Evolutionary conservation across 2,329 filamentous ascomycete species (phyloP).

Genomic region (Aspergillus neotritici): DNA sequence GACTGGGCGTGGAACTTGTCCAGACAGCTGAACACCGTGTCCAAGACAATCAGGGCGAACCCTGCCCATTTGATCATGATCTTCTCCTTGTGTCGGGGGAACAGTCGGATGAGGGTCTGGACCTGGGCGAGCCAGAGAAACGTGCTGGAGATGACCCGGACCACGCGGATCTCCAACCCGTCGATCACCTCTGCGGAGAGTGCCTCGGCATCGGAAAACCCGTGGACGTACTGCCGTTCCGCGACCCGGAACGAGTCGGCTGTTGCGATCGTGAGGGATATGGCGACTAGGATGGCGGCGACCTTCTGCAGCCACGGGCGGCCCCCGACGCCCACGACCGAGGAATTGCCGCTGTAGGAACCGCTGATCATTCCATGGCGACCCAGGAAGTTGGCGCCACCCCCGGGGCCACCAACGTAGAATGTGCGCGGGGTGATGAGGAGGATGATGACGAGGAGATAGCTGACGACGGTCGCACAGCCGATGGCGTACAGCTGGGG

Average conservation of each 20-base stretch:
- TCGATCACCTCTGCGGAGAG: slow-evolving; percentile 76
- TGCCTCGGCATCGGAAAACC: slow-evolving; percentile 70
- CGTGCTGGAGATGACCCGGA: slow-evolving; percentile 88
- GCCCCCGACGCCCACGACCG: slow-evolving; percentile 78
- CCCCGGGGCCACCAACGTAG: slow-evolving; percentile 66
- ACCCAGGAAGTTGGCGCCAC: slow-evolving; percentile 67
- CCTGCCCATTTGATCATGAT: slow-evolving; percentile 98
- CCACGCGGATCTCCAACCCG: slow-evolving; percentile 79
- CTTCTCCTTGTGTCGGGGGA: slow-evolving; percentile 94
- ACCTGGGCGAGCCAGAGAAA: slow-evolving; percentile 97
- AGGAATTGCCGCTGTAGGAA: slow-evolving; percentile 58
- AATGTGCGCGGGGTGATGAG: slow-evolving; percentile 93
- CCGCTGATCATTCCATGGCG: slow-evolving; percentile 79
- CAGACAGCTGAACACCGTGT: slow-evolving; percentile 83
- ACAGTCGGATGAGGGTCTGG: slow-evolving; percentile 90
- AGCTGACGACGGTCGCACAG: slow-evolving; percentile 83
- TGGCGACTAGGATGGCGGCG: slow-evolving; percentile 58
- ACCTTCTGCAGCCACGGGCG: slow-evolving; percentile 87
- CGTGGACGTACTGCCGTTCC: slow-evolving; percentile 70
- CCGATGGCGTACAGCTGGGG: slow-evolving; percentile 91
- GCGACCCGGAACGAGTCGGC: slow-evolving; percentile 85
- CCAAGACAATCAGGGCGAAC: slow-evolving; percentile 84
- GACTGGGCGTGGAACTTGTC: slow-evolving; percentile 69
- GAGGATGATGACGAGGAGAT: slow-evolving; percentile 88
- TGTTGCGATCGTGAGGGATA: slow-evolving; percentile 90